Evolutionary conservation across 1,284 basidiomycete species (phyloP).

Genomic region (Cryptococcus sp.): DNA sequence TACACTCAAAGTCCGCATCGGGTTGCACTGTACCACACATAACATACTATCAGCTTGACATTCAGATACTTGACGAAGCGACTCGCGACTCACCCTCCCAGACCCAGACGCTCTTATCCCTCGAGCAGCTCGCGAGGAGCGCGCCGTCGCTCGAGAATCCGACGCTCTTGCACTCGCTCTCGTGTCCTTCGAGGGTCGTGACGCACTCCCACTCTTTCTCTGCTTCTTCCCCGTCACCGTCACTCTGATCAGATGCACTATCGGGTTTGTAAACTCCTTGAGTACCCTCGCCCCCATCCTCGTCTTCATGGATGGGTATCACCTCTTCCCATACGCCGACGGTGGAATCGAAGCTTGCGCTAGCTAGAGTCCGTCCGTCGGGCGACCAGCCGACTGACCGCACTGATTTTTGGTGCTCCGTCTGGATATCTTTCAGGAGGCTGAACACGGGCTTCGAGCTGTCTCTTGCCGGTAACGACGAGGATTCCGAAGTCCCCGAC

Average conservation of each 20-base stretch:
- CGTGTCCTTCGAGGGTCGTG: slow-evolving; percentile 88
- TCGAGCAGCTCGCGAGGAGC: slow-evolving; percentile 84
- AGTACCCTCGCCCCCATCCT: slow-evolving; percentile 37
- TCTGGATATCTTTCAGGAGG: slow-evolving; percentile 66
- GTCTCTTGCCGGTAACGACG: slow-evolving; percentile 18
- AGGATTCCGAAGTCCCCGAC: slow-evolving; percentile 18
- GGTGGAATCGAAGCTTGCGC: slow-evolving; percentile 92
- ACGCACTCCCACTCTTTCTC: slow-evolving; percentile 59
- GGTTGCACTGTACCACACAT: slow-evolving; percentile 65
- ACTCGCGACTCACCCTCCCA: slow-evolving; percentile 77
- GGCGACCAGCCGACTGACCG: slow-evolving; percentile 87
- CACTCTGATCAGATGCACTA: slow-evolving; percentile 48
- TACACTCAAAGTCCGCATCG: slow-evolving; percentile 92
- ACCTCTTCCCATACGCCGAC: slow-evolving; percentile 87
- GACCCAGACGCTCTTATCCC: slow-evolving; percentile 98
- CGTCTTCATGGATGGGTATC: slow-evolving; percentile 40
- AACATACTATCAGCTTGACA: not conserved
- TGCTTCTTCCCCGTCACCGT: slow-evolving; percentile 31
- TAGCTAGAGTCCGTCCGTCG: slow-evolving; percentile 83
- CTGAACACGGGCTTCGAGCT: slow-evolving; percentile 56
- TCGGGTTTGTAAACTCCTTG: slow-evolving; percentile 41
- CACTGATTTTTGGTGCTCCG: slow-evolving; percentile 90
- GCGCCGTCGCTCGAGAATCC: slow-evolving; percentile 78
- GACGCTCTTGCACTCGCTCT: slow-evolving; percentile 95
- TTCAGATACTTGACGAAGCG: not conserved